These are phyloP conservation scores for Saccharomycopsis hybrid DNA, from an alignment of 1,139 yeast genomes.

Conservation along the genomic window DNA sequence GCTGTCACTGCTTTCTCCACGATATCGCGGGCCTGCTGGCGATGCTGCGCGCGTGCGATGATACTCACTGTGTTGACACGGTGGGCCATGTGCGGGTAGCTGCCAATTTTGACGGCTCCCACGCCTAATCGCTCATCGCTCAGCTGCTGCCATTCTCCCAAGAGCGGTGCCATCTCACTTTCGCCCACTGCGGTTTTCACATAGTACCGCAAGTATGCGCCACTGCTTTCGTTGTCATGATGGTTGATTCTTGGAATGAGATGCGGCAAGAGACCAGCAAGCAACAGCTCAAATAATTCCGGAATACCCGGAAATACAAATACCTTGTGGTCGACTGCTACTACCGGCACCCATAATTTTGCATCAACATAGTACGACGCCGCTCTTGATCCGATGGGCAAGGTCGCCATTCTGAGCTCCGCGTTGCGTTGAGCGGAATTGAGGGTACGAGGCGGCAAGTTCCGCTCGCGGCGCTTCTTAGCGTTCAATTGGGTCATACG, in stretches of 20 bases:
- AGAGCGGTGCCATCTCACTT: slow-evolving; percentile 60
- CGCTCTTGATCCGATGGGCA: slow-evolving; percentile 49
- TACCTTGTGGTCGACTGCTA: slow-evolving; percentile 53
- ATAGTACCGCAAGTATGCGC: slow-evolving; percentile 41
- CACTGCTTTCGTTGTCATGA: slow-evolving; percentile 21
- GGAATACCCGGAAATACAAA: slow-evolving; percentile 83
- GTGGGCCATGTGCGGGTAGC: slow-evolving; percentile 71
- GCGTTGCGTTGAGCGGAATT: slow-evolving; percentile 47
- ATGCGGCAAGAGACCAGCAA: slow-evolving; percentile 35
- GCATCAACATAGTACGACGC: slow-evolving; percentile 47
- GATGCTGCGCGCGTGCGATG: slow-evolving; percentile 45
- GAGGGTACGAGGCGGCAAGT: slow-evolving; percentile 21
- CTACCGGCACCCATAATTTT: slow-evolving; percentile 78
- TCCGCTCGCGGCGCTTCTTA: slow-evolving; percentile 31
- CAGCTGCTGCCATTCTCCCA: slow-evolving; percentile 45
- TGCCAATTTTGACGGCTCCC: slow-evolving; percentile 59
- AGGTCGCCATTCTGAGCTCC: slow-evolving; percentile 70
- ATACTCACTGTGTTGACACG: slow-evolving; percentile 65
- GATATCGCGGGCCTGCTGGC: slow-evolving; percentile 36
- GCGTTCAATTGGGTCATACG: slow-evolving; percentile 49
- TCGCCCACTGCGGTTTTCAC: slow-evolving; percentile 60
- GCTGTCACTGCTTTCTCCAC: slow-evolving; percentile 41
- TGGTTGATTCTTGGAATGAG: slow-evolving; percentile 29
- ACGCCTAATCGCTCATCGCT: slow-evolving; percentile 36
- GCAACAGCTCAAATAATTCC: slow-evolving; percentile 51